These are phyloP conservation scores for Pleurostoma richardsiae DNA, from an alignment of 2,329 filamentous ascomycete genomes.

Conservation along the genomic window DNA sequence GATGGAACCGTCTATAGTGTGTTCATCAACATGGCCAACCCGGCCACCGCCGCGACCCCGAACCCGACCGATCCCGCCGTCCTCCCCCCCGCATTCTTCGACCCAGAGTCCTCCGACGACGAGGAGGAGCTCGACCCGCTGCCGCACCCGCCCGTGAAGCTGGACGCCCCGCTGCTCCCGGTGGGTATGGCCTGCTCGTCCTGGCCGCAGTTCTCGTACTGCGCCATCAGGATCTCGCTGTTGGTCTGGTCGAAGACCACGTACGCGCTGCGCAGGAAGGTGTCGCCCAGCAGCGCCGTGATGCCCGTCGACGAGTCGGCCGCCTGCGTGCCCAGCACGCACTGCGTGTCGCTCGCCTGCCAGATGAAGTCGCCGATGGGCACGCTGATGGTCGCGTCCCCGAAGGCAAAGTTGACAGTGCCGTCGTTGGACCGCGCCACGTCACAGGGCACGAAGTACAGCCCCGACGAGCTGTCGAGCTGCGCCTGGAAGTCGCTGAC, in stretches of 20 bases:
- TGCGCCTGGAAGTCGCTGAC: constrained; percentile 38
- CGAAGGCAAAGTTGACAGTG: constrained; percentile 32
- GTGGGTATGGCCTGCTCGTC: constrained; percentile 19
- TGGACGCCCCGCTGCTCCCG: constrained; percentile 4
- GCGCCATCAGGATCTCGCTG: constrained; percentile 20
- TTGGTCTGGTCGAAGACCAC: constrained; percentile 26
- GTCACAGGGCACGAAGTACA: constrained; percentile 35
- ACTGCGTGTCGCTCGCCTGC: constrained; percentile 5
- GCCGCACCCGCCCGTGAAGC: constrained; percentile 13
- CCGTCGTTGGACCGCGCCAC: constrained; percentile 20
- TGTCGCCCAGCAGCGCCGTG: constrained; percentile 20
- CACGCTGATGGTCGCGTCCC: constrained; percentile 28
- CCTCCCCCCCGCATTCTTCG: background rate
- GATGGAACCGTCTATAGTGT: too few species aligned
- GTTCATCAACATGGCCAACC: constrained; percentile 3
- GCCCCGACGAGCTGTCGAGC: constrained; percentile 29
- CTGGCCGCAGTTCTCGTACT: constrained; percentile 22
- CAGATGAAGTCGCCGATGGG: constrained; percentile 30
- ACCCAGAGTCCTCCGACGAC: background rate
- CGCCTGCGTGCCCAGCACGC: constrained; percentile 14
- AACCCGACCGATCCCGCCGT: constrained; percentile 1
- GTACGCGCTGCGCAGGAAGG: constrained; percentile 23
- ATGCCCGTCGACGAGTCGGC: constrained; percentile 12
- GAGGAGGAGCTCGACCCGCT: background rate
- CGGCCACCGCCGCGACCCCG: constrained; percentile 4